These are phyloP conservation scores for Ganoderma sp. DNA, from an alignment of 1,284 basidiomycete species.

Conservation along the genomic window DNA sequence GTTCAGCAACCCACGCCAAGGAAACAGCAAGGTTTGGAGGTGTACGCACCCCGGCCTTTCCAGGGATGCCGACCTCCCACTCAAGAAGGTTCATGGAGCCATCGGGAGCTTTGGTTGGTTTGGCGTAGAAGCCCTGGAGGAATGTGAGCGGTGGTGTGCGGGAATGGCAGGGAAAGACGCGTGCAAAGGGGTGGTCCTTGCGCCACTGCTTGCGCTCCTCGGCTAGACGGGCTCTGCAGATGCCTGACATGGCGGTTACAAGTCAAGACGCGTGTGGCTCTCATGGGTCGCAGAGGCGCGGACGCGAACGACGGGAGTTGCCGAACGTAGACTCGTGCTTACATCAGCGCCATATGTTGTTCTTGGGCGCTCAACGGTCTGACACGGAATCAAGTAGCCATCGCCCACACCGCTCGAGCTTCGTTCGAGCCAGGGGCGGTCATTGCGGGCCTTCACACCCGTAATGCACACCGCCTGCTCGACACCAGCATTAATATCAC, in stretches of 20 bases:
- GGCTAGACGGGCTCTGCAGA: conserved; percentile 84
- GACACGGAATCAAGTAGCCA: background rate
- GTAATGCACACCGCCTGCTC: conserved; percentile 2
- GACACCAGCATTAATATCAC: conserved; percentile 8
- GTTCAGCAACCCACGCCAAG: conserved; percentile 35
- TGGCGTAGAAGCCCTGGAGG: conserved; percentile 92
- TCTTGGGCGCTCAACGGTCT: background rate
- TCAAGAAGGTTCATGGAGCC: conserved; percentile 96
- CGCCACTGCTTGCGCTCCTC: conserved; percentile 99
- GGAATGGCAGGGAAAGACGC: conserved; percentile 43
- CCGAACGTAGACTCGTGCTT: conserved; percentile 20
- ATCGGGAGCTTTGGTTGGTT: conserved; percentile 87
- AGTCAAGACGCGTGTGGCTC: conserved; percentile 21
- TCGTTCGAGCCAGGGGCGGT: background rate
- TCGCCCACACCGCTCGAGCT: background rate
- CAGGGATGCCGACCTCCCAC: conserved; percentile 98
- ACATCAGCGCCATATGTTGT: conserved; percentile 16
- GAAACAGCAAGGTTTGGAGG: conserved; percentile 16
- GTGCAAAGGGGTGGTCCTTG: conserved; percentile 98
- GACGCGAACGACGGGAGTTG: conserved; percentile 24
- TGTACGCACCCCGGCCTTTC: conserved; percentile 76
- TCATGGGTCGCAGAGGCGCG: conserved; percentile 25
- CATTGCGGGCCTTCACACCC: background rate
- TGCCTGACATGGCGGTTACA: conserved; percentile 68
- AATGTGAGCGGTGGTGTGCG: conserved; percentile 20